Percentiles rank a stretch among this genome's conserved stretches.
Conservation (phyloP, 2,329 filamentous ascomycete genomes). For the Fusarium acutatum region DNA sequence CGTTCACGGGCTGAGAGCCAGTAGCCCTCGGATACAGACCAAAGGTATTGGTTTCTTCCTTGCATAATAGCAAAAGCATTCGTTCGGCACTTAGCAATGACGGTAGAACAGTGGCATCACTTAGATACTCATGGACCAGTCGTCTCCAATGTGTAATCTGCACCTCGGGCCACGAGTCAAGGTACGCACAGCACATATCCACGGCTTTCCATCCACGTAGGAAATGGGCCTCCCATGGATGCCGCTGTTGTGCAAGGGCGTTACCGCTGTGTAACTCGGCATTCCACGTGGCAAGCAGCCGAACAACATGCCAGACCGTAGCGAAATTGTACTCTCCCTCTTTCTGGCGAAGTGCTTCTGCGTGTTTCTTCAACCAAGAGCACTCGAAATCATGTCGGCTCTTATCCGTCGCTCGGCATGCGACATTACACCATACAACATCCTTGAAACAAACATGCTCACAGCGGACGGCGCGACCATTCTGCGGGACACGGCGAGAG, state of each 20-base stretch:
- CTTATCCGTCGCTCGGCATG: conserved; percentile 32
- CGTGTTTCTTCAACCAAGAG: conserved; percentile 35
- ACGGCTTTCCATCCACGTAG: conserved; percentile 39
- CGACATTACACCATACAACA: conserved; percentile 41
- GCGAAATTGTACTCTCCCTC: conserved; percentile 41
- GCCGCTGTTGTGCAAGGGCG: background rate
- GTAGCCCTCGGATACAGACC: conserved; percentile 39
- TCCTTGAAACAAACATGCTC: conserved; percentile 31
- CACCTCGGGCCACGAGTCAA: conserved; percentile 41
- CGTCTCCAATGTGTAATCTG: conserved; percentile 40
- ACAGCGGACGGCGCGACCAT: conserved; percentile 23
- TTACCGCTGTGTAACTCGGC: conserved; percentile 19
- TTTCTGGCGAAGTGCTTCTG: conserved; percentile 13
- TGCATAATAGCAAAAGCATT: conserved; percentile 39
- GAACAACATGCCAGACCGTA: conserved; percentile 43
- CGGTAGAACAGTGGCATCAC: conserved; percentile 24
- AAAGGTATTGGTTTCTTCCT: conserved; percentile 44
- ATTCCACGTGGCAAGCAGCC: conserved; percentile 39
- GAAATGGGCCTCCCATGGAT: conserved; percentile 29
- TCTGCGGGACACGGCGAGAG: conserved; percentile 28
- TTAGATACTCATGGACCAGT: conserved; percentile 36
- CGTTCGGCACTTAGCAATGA: conserved; percentile 24
- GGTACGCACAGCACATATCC: conserved; percentile 40
- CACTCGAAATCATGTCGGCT: conserved; percentile 41
- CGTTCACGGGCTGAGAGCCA: conserved; percentile 26